Evolutionary conservation across 345 rosid species (phyloP).

Genomic region (Citrus sp.): DNA sequence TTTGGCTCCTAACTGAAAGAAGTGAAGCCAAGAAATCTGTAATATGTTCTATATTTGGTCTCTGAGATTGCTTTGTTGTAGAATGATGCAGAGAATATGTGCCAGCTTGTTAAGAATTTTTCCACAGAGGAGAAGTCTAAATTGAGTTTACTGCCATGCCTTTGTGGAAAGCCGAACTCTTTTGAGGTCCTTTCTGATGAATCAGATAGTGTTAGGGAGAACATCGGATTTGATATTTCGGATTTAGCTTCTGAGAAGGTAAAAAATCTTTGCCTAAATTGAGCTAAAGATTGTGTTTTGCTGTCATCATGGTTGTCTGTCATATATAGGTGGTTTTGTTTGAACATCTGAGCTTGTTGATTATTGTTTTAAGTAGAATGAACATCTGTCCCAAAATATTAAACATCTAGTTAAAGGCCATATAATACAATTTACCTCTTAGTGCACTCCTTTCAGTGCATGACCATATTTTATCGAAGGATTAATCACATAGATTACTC

Average conservation of each 20-base stretch:
- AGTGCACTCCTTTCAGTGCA: neutral
- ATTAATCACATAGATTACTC: neutral
- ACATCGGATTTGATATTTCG: slow-evolving; percentile 32
- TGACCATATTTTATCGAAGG: neutral
- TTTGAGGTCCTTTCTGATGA: slow-evolving; percentile 52
- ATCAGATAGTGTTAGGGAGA: slow-evolving; percentile 26
- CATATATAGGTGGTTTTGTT: neutral
- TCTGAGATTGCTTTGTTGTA: slow-evolving; percentile 27
- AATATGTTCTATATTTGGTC: neutral
- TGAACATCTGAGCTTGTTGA: neutral
- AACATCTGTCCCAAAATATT: neutral
- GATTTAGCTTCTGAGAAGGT: slow-evolving; percentile 52
- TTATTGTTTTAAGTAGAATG: neutral
- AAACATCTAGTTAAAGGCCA: neutral
- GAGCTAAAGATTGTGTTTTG: slow-evolving; percentile 14
- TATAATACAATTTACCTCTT: neutral
- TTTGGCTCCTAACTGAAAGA: neutral
- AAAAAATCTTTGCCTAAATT: slow-evolving; percentile 25
- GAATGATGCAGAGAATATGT: slow-evolving; percentile 70
- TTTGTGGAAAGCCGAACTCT: slow-evolving; percentile 45
- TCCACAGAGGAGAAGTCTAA: slow-evolving; percentile 34
- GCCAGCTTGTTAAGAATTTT: slow-evolving; percentile 41
- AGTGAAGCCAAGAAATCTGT: neutral
- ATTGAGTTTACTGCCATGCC: slow-evolving; percentile 39
- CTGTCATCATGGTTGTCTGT: neutral